Percentiles rank a stretch among this genome's conserved stretches.
phyloP scores from a whole-genome alignment of 768 basidiomycete genomes.

The Pilatotrama ljubarskyi region DNA sequence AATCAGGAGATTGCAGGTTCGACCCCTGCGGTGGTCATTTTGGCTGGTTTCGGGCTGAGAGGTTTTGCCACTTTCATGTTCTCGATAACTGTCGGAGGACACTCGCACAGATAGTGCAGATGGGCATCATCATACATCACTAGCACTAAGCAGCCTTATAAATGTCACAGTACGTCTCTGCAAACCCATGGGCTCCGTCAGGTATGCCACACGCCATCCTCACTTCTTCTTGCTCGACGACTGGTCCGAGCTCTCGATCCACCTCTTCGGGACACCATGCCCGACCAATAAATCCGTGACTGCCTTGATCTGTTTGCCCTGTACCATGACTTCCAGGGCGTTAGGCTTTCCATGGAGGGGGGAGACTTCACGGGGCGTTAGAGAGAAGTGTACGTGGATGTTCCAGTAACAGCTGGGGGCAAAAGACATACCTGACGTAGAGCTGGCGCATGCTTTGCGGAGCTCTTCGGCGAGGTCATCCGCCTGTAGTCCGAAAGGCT shows the following conservation, averaged over 20 bases:
- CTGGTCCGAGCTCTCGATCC: slow-evolving; percentile 62
- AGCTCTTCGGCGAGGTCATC: slow-evolving; percentile 80
- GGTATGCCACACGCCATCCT: no score
- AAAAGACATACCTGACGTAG: slow-evolving; percentile 64
- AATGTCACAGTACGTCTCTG: no score
- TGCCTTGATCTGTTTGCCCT: slow-evolving; percentile 74
- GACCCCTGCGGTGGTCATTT: slow-evolving; percentile 83
- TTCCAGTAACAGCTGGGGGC: neutral
- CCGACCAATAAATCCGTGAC: slow-evolving; percentile 66
- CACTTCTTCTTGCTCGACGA: slow-evolving; percentile 44
- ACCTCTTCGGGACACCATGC: slow-evolving; percentile 78
- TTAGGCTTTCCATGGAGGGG: slow-evolving; percentile 58
- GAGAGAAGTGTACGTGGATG: neutral
- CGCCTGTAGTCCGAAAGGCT: slow-evolving; percentile 68
- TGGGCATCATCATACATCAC: no score
- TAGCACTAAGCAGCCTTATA: no score
- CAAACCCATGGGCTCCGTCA: no score
- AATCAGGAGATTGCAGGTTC: slow-evolving; percentile 94
- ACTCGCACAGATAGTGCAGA: neutral
- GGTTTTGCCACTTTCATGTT: neutral
- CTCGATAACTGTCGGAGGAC: neutral
- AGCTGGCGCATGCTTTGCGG: slow-evolving; percentile 72
- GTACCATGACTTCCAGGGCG: slow-evolving; percentile 74
- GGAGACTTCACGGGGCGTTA: slow-evolving; percentile 45
- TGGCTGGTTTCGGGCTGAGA: no score